A percentile compares a stretch with the other conserved stretches of the same genome.
Conservation (phyloP, 352 stramenopile genomes). For the Phytophthora melonis region DNA sequence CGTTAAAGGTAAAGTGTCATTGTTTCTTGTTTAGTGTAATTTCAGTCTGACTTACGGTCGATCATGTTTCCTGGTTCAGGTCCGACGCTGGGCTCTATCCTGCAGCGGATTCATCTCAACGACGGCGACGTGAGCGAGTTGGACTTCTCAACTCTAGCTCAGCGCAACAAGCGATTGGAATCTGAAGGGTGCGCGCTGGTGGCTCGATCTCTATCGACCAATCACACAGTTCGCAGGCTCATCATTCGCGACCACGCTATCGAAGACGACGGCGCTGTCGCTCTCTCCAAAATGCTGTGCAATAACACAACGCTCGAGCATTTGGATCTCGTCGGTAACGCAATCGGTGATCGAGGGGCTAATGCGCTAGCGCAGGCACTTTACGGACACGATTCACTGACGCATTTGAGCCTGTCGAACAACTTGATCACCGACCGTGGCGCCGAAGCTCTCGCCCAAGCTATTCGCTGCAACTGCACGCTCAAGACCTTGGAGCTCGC, state of each 20-base stretch:
- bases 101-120: conserved; percentile 68
- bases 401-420: conserved; percentile 60
- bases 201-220: conserved; percentile 68
- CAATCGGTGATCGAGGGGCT: conserved; percentile 69
- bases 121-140: conserved; percentile 72
- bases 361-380: conserved; percentile 71
- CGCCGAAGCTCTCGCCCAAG: conserved; percentile 56
- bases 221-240: conserved; percentile 69
- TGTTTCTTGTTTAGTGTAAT: not conserved
- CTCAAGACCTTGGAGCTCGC: conserved; percentile 71
- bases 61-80: conserved; percentile 32
- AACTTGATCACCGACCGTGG: conserved; percentile 74
- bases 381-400: conserved; percentile 77
- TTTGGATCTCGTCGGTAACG: conserved; percentile 76
- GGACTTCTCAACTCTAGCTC: conserved; percentile 71
- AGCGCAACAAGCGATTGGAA: conserved; percentile 65
- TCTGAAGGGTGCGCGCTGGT: conserved; percentile 64
- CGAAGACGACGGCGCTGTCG: conserved; percentile 64
- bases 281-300: conserved; percentile 78
- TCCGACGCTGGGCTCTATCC: conserved; percentile 61
- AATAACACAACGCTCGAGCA: conserved; percentile 74
- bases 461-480: conserved; percentile 69
- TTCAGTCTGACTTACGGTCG: conserved; percentile 5
- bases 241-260: conserved; percentile 78
- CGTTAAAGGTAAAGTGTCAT: conserved; percentile 16